Percentiles rank a stretch among this genome's conserved stretches.
Evolutionary conservation across 768 basidiomycete genomes (phyloP).

Genomic region (Gyrodon lividus): DNA sequence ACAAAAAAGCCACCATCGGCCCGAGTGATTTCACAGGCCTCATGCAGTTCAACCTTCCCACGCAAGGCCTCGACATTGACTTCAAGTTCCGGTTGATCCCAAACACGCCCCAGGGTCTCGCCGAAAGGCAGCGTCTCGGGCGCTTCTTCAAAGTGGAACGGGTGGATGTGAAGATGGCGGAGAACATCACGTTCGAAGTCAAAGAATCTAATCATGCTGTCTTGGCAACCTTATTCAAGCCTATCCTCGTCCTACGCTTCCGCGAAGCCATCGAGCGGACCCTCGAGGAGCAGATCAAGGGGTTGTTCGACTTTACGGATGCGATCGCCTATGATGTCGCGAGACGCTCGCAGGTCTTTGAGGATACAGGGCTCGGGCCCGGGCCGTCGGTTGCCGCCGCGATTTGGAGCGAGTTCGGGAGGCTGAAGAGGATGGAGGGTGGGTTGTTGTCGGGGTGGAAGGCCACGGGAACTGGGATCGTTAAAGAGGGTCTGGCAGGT

Average conservation of each 20-base stretch:
- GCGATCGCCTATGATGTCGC: constrained; percentile 58
- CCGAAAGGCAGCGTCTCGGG: constrained; percentile 43
- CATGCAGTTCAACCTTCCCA: constrained; percentile 59
- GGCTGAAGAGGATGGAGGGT: constrained; percentile 40
- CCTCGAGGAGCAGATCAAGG: constrained; percentile 54
- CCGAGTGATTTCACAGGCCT: constrained; percentile 62
- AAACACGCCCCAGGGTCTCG: constrained; percentile 38
- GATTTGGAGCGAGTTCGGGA: constrained; percentile 68
- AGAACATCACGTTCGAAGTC: constrained; percentile 54
- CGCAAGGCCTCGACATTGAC: constrained; percentile 68
- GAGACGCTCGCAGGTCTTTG: constrained; percentile 59
- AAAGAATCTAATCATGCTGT: constrained; percentile 64
- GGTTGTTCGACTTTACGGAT: constrained; percentile 52
- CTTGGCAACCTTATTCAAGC: constrained; percentile 60
- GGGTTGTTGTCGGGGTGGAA: constrained; percentile 43
- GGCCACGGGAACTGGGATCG: constrained; percentile 63
- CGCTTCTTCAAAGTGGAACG: constrained; percentile 62
- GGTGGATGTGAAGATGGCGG: constrained; percentile 51
- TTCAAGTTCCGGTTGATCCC: constrained; percentile 65
- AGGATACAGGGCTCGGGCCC: constrained; percentile 55
- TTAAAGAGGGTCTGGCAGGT: constrained; percentile 45
- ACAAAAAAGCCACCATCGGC: constrained; percentile 52
- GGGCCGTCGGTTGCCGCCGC: constrained; percentile 55
- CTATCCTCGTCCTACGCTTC: constrained; percentile 55
- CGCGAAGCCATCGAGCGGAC: constrained; percentile 60